These are phyloP conservation scores for Keithomyces neogunnii DNA, from an alignment of 2,329 filamentous ascomycete genomes.

Conservation along the genomic window DNA sequence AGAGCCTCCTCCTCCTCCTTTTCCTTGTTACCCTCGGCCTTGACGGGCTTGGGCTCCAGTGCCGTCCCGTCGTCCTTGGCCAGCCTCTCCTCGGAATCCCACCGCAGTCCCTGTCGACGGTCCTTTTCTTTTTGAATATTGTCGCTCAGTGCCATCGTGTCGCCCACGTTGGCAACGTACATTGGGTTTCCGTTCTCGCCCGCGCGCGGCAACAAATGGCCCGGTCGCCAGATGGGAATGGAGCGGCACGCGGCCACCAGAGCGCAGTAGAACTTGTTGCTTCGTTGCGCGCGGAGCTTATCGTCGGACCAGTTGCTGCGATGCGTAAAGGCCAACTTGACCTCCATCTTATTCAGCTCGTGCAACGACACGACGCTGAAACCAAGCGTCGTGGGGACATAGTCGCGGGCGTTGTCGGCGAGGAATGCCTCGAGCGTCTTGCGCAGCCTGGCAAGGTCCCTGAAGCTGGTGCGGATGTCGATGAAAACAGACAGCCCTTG, in stretches of 20 bases:
- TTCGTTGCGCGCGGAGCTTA: constrained; percentile 56
- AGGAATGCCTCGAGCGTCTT: constrained; percentile 57
- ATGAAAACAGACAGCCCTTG: constrained; percentile 58
- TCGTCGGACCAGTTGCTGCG: constrained; percentile 71
- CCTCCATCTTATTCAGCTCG: constrained; percentile 20
- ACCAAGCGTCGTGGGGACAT: constrained; percentile 54
- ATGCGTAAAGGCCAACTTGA: constrained; percentile 55
- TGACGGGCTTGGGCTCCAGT: too few relatives aligned
- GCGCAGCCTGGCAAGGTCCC: constrained; percentile 58
- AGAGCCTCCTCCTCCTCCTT: too few relatives aligned
- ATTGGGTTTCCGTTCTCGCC: constrained; percentile 11
- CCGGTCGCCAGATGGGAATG: constrained; percentile 48
- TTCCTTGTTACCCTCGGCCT: too few relatives aligned
- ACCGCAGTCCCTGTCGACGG: constrained; percentile 7
- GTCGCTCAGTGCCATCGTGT: constrained; percentile 2
- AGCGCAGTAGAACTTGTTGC: constrained; percentile 68
- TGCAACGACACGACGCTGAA: constrained; percentile 53
- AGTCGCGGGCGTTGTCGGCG: constrained; percentile 48
- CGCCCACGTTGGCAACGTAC: constrained; percentile 8
- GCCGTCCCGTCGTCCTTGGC: too few relatives aligned
- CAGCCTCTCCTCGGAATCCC: not conserved
- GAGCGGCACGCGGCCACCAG: constrained; percentile 60
- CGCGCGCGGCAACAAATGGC: constrained; percentile 1
- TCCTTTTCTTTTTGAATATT: constrained; percentile 11
- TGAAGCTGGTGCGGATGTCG: constrained; percentile 61